Base-by-base conservation (phyloP, 108 stramenopile species). In the Fistulifera pelliculosa region DNA sequence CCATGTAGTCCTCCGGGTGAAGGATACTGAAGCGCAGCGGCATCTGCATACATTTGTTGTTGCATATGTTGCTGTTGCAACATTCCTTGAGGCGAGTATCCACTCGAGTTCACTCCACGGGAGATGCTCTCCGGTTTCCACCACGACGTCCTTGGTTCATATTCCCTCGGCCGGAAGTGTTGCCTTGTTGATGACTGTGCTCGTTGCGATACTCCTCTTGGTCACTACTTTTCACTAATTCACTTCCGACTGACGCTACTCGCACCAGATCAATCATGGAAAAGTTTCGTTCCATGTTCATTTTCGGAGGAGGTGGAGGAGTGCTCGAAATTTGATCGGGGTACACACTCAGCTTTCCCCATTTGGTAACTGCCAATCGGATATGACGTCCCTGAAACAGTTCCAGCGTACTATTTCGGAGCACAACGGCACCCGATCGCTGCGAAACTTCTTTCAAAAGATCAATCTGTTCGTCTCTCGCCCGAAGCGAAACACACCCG, bases 391-490 rank as follows among this genome's bases (percentile, higher is more conserved):
- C 84, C 60, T 78, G 84, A 49, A 72, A 85, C 25, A 86, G 68
- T 41, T 90, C 84, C n/a, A 90, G 66, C 0, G 80, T 86, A 42
- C 79, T 75, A 58, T 90, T 90, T 52, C 89, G 62, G 40, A 90
- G 42, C 2, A 90, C 89, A 10, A 82, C 78, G 16, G 89, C 85
- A 27, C 84, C 84, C 16, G 47, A 23, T 39, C 70, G 42, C 17
- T 64, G 23, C 4, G 77, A 81, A 45, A 86, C 61, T 58, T 73
- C 63, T 38, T 66, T 53, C 22, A 90, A 62, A 17, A 82, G n/a
- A 49, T 86, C 80, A 42, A 90, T 90, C 52, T 90, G 89, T 1
- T 84, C 79, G 54, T 90, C 89, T 51, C 89, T 50, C 3, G 89
- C 89, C 18, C 89, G 69, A n/a, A 90, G 64, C 13, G 78, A 86